Base-by-base conservation (phyloP, 1,284 basidiomycete species). In the Lentinula novae-zelandiae region DNA sequence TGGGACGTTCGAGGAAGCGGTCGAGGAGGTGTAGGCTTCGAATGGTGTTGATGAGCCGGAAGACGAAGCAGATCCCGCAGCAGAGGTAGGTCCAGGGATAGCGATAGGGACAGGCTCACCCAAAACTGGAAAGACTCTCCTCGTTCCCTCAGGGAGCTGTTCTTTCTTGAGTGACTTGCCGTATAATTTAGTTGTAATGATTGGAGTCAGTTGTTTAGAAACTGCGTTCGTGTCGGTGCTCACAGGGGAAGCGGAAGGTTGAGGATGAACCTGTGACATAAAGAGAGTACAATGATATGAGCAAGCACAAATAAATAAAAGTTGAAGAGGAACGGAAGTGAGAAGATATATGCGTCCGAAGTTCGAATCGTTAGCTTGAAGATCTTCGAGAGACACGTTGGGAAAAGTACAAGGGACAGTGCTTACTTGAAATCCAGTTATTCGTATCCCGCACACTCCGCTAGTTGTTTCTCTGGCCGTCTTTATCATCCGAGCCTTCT, bases 401-500 rank as follows among this genome's bases (percentile, higher is more conserved):
- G 2, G 22, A 8, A 36, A 36, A 36, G 2, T 36, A 8, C 1
- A 36, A 10, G 3, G 7, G 7, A 38, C 17, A 65, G 27, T 27
- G 3, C 83, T 62, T 61, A 95, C 95, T 80, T 94, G 92, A 73
- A 93, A 97, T 1, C 93, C 96, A 1, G 95, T 97, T 48, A 97
- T 71, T 27, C 94, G 76, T 1, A 98, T 66, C 0, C 96, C 96
- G 1, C 86, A 91, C 70, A 87, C 80, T 0, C 80, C 72, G 3
- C 85, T 89, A 0, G 96, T 98, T 1, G 92, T 90, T 22, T 80
- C 76, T 39, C 75, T 76, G 0, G 94, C 92, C 2, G 82, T 81
- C 69, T 85, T 81, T 60, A 83, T 78, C 95, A 96, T 96, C 38
- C 92, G 82, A 56, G 75, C 81, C 60, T 83, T 80, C 76, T 98